Evolutionary conservation across 176 grass and related monocot genomes (phyloP), one percentile per base, ranked within the genome.

Genomic region (Canna indica): DNA sequence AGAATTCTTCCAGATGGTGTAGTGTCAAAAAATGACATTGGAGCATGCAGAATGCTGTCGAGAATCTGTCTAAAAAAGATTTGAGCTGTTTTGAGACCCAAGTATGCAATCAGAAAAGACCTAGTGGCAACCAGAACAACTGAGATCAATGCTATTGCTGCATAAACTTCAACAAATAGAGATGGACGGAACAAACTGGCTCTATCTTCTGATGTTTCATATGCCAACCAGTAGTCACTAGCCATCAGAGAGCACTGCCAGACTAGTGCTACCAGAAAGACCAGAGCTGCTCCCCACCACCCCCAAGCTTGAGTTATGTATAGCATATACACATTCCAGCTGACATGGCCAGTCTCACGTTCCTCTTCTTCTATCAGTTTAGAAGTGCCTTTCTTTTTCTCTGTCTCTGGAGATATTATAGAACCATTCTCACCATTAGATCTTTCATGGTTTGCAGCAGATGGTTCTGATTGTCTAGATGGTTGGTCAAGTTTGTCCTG

Each of bases 21-120:
- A 25, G 89, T 99, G 83, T 99, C 89, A 64, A 99, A 99, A 76
- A 93, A 99, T 4, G 89, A 85, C 94, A 99, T 99, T 15, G 94
- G 94, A 0, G 94, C 89, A 76, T 93, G 94, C 18, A 99, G 71
- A 72, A 99, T 99, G 76, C 84, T 99, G 39, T 87, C 66, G 63
- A 99, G 83, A 61, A 99, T 87, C 80, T 93, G 84, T 79, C 65
- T 84, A 78, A 93, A 99, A 76, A 99, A 99, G 14, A 16, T 53
- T 24, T 90, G 81, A 28, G 94, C 94, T 0, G 89, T 93, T 47
- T 84, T 72, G 11, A 99, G 89, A 13, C 94, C 94, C 73, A 93
- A 60, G 83, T 81, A 59, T 0, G 90, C 84, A 10, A 99, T 80
- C 36, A 93, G 75, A 75, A 93, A 82, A 5, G 89, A 48, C 15